These are phyloP conservation scores for Globisporangium cylindrosporum DNA, from an alignment of 352 stramenopile species.

Conservation along the genomic window DNA sequence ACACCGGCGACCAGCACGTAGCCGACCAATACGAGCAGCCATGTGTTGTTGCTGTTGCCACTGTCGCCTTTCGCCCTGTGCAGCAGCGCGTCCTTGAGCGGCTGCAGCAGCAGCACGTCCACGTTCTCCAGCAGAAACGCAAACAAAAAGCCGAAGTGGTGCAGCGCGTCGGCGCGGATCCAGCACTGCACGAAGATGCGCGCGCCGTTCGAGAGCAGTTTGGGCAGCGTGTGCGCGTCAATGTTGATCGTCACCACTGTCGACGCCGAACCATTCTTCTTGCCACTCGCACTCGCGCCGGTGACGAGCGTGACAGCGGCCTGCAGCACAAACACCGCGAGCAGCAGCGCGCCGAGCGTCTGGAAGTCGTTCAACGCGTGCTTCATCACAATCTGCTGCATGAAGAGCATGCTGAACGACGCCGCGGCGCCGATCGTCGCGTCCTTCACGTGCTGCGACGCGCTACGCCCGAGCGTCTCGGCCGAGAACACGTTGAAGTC, in stretches of 20 bases:
- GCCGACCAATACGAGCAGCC: conserved; percentile 39
- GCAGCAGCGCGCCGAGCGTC: conserved; percentile 30
- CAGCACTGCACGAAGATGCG: conserved; percentile 45
- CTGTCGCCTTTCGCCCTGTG: neutral
- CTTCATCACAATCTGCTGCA: conserved; percentile 22
- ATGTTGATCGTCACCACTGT: conserved; percentile 6
- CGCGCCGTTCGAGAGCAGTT: conserved; percentile 31
- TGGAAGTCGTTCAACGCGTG: conserved; percentile 31
- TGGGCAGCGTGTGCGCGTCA: conserved; percentile 19
- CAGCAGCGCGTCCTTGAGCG: conserved; percentile 28
- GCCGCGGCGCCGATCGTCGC: conserved; percentile 12
- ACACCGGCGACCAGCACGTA: conserved; percentile 62
- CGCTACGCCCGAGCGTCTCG: conserved; percentile 10
- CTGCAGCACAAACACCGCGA: conserved; percentile 26
- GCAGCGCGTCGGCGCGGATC: conserved; percentile 47
- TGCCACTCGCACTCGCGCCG: neutral
- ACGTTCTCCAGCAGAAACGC: conserved; percentile 64
- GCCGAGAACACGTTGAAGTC: conserved; percentile 20
- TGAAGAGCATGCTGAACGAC: conserved; percentile 19
- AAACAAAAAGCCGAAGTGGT: conserved; percentile 70
- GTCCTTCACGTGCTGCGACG: conserved; percentile 19
- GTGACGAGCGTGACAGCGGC: conserved; percentile 5
- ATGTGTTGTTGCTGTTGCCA: conserved; percentile 14
- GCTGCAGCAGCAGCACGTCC: conserved; percentile 43
- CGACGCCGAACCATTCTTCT: neutral